Evolutionary conservation across 108 stramenopile genomes (phyloP).

Genomic region (Cyclotella kingstonii): DNA sequence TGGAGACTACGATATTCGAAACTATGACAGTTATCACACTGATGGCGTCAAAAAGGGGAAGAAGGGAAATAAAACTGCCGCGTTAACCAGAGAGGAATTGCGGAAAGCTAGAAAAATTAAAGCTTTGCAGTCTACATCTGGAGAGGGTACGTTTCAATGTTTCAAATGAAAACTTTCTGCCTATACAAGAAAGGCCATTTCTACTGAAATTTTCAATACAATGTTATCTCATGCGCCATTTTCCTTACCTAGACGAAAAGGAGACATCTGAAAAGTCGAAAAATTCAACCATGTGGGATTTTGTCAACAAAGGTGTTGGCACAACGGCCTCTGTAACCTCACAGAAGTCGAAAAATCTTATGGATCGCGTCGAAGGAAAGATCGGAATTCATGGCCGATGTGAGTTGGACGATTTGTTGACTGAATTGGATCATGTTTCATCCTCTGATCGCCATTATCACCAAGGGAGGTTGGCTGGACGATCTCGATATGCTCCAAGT

Average conservation of each 20-base stretch:
- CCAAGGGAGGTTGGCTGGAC: no score
- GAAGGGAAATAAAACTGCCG: slow-evolving; percentile 45
- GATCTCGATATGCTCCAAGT: no score
- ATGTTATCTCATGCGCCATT: no score
- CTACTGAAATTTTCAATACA: no score
- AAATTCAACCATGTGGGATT: slow-evolving; percentile 74
- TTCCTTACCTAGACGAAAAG: slow-evolving; percentile 30
- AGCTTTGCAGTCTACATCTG: slow-evolving; percentile 12
- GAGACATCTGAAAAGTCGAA: background rate
- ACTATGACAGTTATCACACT: slow-evolving; percentile 20
- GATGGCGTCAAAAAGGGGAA: slow-evolving; percentile 14
- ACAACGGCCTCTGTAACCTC: slow-evolving; percentile 14
- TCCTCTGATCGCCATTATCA: no score
- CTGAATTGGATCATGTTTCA: slow-evolving; percentile 62
- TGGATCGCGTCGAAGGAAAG: slow-evolving; percentile 2
- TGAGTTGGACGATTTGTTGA: slow-evolving; percentile 55
- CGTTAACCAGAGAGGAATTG: slow-evolving; percentile 58
- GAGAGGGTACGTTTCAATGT: slow-evolving; percentile 1
- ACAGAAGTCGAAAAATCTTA: background rate
- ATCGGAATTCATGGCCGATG: background rate
- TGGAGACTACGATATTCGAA: slow-evolving; percentile 92
- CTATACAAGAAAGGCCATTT: no score
- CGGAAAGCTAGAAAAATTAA: slow-evolving; percentile 67
- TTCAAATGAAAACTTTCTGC: no score
- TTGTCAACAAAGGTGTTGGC: slow-evolving; percentile 57